A percentile compares a stretch with the other conserved stretches of the same genome.
Evolutionary conservation across 164 flowering plant genomes (phyloP).

Genomic region (Aristolochia fimbriata): DNA sequence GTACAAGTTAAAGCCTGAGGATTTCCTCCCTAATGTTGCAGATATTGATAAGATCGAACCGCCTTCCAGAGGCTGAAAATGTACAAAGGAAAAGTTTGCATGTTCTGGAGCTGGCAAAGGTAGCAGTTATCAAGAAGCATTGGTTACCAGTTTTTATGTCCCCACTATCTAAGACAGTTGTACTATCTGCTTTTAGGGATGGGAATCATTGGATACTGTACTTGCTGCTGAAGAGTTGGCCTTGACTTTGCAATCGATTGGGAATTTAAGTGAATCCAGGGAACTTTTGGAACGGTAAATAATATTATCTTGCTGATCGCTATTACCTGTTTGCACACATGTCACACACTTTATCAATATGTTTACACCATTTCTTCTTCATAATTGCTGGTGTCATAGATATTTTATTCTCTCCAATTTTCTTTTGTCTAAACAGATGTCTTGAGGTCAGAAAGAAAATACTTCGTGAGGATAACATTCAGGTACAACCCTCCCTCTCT

Average conservation of each 20-base stretch:
- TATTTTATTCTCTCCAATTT: background rate
- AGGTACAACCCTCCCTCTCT: conserved; percentile 27
- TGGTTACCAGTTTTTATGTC: background rate
- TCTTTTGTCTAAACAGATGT: conserved; percentile 39
- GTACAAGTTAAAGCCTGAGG: no score
- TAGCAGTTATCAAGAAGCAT: conserved; percentile 8
- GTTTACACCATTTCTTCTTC: background rate
- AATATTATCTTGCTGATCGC: background rate
- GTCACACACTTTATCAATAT: background rate
- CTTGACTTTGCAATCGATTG: conserved; percentile 43
- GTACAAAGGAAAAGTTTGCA: conserved; percentile 71
- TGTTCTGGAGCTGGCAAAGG: conserved; percentile 64
- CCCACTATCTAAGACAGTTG: background rate
- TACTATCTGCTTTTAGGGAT: conserved; percentile 41
- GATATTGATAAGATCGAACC: conserved; percentile 49
- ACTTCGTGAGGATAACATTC: conserved; percentile 60
- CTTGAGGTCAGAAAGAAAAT: conserved; percentile 51
- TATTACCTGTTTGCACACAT: background rate
- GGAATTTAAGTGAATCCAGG: conserved; percentile 54
- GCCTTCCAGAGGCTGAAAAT: conserved; percentile 53
- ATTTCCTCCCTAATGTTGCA: conserved; percentile 9
- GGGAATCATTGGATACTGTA: conserved; percentile 72
- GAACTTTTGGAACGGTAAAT: conserved; percentile 58
- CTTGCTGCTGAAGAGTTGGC: conserved; percentile 70
- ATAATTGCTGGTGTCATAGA: background rate